Base-by-base conservation (phyloP, 2,329 filamentous ascomycete species). In the Fusarium sp. region DNA sequence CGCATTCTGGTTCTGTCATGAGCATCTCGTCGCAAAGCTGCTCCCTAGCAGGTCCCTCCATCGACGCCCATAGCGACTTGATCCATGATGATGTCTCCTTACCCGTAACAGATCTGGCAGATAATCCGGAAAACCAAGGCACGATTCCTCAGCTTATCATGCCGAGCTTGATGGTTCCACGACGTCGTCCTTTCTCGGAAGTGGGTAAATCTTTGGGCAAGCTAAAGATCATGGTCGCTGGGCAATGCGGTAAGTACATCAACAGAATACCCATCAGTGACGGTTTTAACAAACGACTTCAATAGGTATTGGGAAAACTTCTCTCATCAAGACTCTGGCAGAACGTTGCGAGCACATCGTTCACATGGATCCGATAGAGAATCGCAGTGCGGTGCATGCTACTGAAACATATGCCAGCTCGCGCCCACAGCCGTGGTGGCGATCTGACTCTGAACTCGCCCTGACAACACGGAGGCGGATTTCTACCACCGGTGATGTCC, bases 131-230 rank as follows among this genome's bases (percentile, higher is more conserved):
- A 48, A 60, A 77, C 27, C 63, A 76, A 55, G 48, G 67, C 49
- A 54, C 76, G 69, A 86, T 85, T 44, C 92, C 92, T 29, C 95
- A 98, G 81, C 87, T 99, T n/a, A 93, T 99, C 67, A 99, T 99
- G 96, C 96, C 96, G 10, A 97, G 94, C 78, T 92, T 99, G 77
- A 91, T 90, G 69, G 96, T 99, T 89, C 95, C 96, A 7, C 93
- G 90, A 68, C 90, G 96, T 55, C 88, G 94, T 57, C 95, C 95
- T 0, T 98, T 98, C 80, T 98, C 96, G 0, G 90, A 93, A n/a
- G 88, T 89, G 51, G 96, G 96, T 21, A 95, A 92, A 83, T 88
- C 87, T 38, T 88, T 98, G 80, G 95, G 95, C 3, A 91, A 94
- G 76, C 85, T 98, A 60, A 98, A 97, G 83, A 85, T 98, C n/a